Conservation (phyloP, 1,284 basidiomycete species). For the Vanrija sp. region DNA sequence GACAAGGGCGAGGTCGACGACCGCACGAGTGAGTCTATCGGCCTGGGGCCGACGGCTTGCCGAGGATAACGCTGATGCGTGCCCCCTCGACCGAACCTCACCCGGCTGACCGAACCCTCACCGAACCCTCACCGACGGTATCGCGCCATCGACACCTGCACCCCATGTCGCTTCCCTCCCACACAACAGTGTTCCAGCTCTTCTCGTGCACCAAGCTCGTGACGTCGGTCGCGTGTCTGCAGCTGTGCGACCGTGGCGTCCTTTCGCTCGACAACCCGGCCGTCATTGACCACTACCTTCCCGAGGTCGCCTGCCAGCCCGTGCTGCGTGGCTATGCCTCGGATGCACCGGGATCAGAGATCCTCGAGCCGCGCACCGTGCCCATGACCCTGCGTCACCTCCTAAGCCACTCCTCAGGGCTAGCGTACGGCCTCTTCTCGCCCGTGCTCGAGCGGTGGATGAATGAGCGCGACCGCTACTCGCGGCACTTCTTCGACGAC, state of each 20-base stretch:
- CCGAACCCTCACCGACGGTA: too few relatives aligned
- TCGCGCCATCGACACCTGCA: too few relatives aligned
- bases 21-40: slow-evolving; percentile 27
- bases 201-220: slow-evolving; percentile 42
- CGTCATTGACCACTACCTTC: slow-evolving; percentile 22
- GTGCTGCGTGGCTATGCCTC: slow-evolving; percentile 29
- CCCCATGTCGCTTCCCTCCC: too few relatives aligned
- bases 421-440: slow-evolving; percentile 11
- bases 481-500: too few relatives aligned
- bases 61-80: background rate
- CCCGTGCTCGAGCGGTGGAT: slow-evolving; percentile 11
- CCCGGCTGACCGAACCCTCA: too few relatives aligned
- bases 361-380: background rate
- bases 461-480: background rate
- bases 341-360: slow-evolving; percentile 4
- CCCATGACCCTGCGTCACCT: slow-evolving; percentile 12
- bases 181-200: slow-evolving; percentile 26
- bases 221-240: slow-evolving; percentile 4
- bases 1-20: slow-evolving; percentile 25
- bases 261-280: slow-evolving; percentile 25
- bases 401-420: slow-evolving; percentile 14
- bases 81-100: too few relatives aligned
- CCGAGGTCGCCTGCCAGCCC: slow-evolving; percentile 23
- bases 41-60: background rate
- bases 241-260: slow-evolving; percentile 15